These are phyloP conservation scores for Aechmea fasciata DNA, from an alignment of 176 grass and related monocot species.

Conservation along the genomic window DNA sequence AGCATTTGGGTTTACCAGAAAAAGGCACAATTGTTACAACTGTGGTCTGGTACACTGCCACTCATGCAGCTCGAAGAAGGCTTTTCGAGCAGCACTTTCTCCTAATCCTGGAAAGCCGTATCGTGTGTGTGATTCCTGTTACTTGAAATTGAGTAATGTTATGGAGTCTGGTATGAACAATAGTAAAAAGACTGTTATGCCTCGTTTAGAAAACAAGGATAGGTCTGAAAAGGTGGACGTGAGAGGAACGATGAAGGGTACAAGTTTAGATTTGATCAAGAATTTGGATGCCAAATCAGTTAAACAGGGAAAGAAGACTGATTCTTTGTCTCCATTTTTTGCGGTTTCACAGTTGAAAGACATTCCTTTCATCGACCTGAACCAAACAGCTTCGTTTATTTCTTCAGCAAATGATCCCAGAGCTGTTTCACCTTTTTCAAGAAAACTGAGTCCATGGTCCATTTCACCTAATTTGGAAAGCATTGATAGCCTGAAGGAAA, in stretches of 20 bases:
- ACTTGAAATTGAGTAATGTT: constrained; percentile 74
- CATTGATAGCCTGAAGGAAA: constrained; percentile 54
- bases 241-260: constrained; percentile 23
- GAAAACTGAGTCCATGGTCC: constrained; percentile 36
- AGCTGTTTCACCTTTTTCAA: constrained; percentile 37
- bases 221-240: constrained; percentile 40
- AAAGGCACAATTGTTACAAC: constrained; percentile 96
- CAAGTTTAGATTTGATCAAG: constrained; percentile 83
- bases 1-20: constrained; percentile 94
- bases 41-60: constrained; percentile 96
- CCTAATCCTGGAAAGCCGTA: constrained; percentile 93
- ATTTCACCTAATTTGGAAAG: constrained; percentile 38
- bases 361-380: constrained; percentile 44
- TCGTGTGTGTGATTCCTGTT: constrained; percentile 92
- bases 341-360: constrained; percentile 60
- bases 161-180: constrained; percentile 47
- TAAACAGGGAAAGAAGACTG: constrained; percentile 65
- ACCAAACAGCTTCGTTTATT: constrained; percentile 12
- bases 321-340: constrained; percentile 24
- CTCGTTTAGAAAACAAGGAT: constrained; percentile 19
- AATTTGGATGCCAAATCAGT: constrained; percentile 74
- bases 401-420: constrained; percentile 20
- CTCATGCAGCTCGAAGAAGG: constrained; percentile 84
- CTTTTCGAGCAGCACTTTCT: constrained; percentile 72
- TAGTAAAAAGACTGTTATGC: constrained; percentile 25